These are phyloP conservation scores for Trametes cinnabarina DNA, from an alignment of 768 basidiomycete species.

Conservation along the genomic window DNA sequence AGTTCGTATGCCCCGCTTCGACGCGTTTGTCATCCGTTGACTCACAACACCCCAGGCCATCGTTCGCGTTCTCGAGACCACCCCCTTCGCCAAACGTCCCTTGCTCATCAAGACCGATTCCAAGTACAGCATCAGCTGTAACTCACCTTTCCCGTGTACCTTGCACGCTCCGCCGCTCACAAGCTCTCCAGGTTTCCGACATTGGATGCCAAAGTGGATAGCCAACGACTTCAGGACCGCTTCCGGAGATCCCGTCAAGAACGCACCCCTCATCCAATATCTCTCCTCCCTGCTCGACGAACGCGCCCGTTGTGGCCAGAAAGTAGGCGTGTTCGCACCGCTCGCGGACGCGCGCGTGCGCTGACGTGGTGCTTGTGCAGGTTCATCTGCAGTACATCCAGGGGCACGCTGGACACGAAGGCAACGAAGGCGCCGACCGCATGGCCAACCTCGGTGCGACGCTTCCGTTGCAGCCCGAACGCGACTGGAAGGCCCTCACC, in stretches of 20 bases:
- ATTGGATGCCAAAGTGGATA: slow-evolving; percentile 72
- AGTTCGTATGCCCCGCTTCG: too few species aligned
- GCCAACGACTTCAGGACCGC: slow-evolving; percentile 48
- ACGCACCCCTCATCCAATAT: slow-evolving; percentile 69
- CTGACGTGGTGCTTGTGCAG: not conserved
- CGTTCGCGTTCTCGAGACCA: slow-evolving; percentile 72
- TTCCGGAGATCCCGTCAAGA: slow-evolving; percentile 62
- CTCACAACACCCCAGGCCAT: slow-evolving; percentile 71
- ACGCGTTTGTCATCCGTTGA: not conserved
- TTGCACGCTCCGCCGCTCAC: not conserved
- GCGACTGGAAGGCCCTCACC: slow-evolving; percentile 51
- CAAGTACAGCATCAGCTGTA: slow-evolving; percentile 78
- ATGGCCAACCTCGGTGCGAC: slow-evolving; percentile 62
- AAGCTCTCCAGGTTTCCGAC: slow-evolving; percentile 51
- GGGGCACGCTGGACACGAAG: slow-evolving; percentile 73
- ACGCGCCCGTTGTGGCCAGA: slow-evolving; percentile 51
- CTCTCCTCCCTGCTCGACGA: slow-evolving; percentile 57
- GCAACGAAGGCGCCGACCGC: slow-evolving; percentile 86
- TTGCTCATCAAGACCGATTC: slow-evolving; percentile 87
- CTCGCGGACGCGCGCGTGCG: not conserved
- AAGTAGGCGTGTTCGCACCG: slow-evolving; percentile 34
- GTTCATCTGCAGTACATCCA: slow-evolving; percentile 63
- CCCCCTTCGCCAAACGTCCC: slow-evolving; percentile 51
- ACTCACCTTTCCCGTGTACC: slow-evolving; percentile 12
- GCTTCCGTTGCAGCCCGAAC: slow-evolving; percentile 42